These are phyloP conservation scores for Deinandra increscens DNA, from an alignment of 129 eudicot species.

Conservation along the genomic window DNA sequence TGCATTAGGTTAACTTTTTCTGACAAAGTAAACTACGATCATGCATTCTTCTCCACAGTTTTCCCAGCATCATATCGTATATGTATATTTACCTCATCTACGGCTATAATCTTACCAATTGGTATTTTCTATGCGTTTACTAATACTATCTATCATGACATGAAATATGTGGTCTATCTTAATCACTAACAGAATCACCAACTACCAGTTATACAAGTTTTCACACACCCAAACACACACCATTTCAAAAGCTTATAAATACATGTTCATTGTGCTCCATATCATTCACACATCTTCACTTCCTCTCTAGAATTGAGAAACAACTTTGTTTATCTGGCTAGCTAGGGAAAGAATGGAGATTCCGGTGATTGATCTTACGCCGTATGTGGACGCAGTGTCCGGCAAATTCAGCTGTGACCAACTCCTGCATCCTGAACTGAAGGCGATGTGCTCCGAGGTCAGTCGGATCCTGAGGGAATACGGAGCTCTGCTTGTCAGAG, in stretches of 20 bases:
- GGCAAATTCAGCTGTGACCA: conserved; percentile 25
- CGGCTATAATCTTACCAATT: neutral
- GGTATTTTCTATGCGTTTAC: neutral
- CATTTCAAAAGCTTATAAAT: conserved; percentile 21
- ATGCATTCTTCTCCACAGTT: too few species aligned
- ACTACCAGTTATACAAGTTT: conserved; percentile 17
- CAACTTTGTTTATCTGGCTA: too few species aligned
- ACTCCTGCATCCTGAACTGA: conserved; percentile 38
- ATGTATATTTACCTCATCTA: neutral
- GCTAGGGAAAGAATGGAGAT: conserved; percentile 53
- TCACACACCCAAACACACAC: neutral
- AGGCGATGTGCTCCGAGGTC: conserved; percentile 56
- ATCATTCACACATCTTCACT: conserved; percentile 1
- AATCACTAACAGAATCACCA: conserved; percentile 17
- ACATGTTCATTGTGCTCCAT: conserved; percentile 10
- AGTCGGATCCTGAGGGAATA: conserved; percentile 70
- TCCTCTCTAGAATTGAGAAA: too few species aligned
- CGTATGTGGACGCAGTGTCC: conserved; percentile 40
- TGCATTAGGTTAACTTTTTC: neutral
- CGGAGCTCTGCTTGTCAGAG: conserved; percentile 75
- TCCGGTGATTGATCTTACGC: conserved; percentile 70
- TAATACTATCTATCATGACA: conserved; percentile 1
- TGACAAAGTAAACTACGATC: neutral
- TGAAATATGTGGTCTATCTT: conserved; percentile 29
- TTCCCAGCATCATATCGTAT: too few species aligned